A percentile compares a stretch with the other conserved stretches of the same genome.
Conservation (phyloP, 202 grass and related monocot species). For the Alloteropsis angusta region DNA sequence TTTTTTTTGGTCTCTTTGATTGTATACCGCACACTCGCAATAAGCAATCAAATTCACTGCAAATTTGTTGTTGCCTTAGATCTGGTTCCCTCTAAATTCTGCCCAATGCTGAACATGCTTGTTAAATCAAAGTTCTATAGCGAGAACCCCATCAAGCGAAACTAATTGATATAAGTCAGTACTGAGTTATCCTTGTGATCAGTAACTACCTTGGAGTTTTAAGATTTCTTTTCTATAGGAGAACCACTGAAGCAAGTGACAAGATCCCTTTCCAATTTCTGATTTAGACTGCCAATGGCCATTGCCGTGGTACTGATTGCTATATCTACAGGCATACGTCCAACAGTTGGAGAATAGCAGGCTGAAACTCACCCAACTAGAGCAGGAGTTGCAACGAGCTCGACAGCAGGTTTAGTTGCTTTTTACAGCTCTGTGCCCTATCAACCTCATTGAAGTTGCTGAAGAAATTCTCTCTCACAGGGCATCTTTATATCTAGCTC, state of each 20-base stretch:
- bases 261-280: neutral
- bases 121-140: neutral
- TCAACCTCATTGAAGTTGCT: conserved; percentile 13
- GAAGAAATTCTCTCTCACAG: conserved; percentile 36
- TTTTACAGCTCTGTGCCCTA: conserved; percentile 19
- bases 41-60: neutral
- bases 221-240: neutral
- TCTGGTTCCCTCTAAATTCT: neutral
- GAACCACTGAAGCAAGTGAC: neutral
- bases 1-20: neutral
- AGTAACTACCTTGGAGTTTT: neutral
- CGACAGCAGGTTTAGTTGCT: conserved; percentile 63
- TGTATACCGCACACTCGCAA: neutral
- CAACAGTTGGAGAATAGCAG: conserved; percentile 98
- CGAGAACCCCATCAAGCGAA: neutral
- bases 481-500: conserved; percentile 97
- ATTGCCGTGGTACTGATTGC: conserved; percentile 16
- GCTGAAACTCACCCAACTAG: conserved; percentile 91
- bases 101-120: neutral
- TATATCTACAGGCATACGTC: conserved; percentile 73
- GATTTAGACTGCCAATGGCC: neutral
- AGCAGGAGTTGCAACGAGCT: conserved; percentile 91
- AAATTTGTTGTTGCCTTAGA: neutral
- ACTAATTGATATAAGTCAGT: neutral
- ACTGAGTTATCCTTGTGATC: neutral